phyloP scores from a whole-genome alignment of 495 filamentous ascomycete genomes.

The Acidiella bohemica region DNA sequence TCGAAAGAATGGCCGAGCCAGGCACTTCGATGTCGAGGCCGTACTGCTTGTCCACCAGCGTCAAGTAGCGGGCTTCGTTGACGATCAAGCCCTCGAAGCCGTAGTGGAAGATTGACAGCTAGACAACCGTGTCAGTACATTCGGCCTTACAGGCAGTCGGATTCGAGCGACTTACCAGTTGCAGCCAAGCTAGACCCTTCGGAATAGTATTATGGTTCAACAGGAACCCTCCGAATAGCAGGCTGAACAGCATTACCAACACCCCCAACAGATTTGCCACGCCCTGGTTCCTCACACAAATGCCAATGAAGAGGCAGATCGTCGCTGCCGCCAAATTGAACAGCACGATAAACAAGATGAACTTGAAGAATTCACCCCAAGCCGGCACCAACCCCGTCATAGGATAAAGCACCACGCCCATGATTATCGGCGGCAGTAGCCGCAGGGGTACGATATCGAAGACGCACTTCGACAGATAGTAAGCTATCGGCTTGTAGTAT shows the following conservation, averaged over 20 bases:
- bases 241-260: conserved; percentile 92
- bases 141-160: too few relatives aligned
- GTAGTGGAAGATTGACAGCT: conserved; percentile 98
- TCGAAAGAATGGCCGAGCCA: conserved; percentile 81
- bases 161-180: conserved; percentile 52
- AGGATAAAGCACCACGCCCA: conserved; percentile 93
- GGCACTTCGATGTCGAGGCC: conserved; percentile 94
- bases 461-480: conserved; percentile 84
- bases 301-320: conserved; percentile 93
- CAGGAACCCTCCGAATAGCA: conserved; percentile 84
- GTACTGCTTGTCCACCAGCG: conserved; percentile 78
- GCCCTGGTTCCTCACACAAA: conserved; percentile 79
- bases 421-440: conserved; percentile 87
- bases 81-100: conserved; percentile 93
- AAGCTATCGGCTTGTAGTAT: conserved; percentile 95
- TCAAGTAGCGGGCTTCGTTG: conserved; percentile 89
- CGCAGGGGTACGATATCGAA: conserved; percentile 92
- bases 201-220: conserved; percentile 93
- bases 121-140: too few relatives aligned
- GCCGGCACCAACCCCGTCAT: conserved; percentile 91
- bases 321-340: conserved; percentile 91
- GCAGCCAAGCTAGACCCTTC: conserved; percentile 67
- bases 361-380: conserved; percentile 74
- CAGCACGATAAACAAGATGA: conserved; percentile 79
- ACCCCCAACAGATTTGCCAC: conserved; percentile 92